Conservation (phyloP, 768 basidiomycete species). For the Termitomyces sp. region DNA sequence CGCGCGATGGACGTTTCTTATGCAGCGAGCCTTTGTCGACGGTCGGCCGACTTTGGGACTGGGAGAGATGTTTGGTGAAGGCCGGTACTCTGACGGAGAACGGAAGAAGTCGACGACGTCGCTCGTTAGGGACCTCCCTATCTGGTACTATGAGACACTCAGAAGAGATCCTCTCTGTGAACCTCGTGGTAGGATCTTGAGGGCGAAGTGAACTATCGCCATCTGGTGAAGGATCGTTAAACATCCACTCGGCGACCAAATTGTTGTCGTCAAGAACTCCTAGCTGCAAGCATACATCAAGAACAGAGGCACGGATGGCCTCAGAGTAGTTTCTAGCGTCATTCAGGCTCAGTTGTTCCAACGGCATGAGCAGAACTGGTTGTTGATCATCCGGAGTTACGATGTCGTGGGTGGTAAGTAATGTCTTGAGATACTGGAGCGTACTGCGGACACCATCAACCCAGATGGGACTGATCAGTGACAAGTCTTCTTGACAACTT, state of each 20-base stretch:
- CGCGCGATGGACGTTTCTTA: background rate
- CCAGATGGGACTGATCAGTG: background rate
- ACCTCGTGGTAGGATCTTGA: constrained; percentile 9
- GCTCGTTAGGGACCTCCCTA: background rate
- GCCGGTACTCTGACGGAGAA: constrained; percentile 7
- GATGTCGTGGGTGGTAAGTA: background rate
- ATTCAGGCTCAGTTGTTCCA: background rate
- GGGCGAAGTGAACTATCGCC: background rate
- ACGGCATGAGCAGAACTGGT: background rate
- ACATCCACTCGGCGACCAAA: constrained; percentile 29
- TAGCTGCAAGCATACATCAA: constrained; percentile 28
- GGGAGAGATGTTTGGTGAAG: constrained; percentile 1
- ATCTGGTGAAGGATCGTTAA: constrained; percentile 18
- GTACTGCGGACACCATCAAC: background rate
- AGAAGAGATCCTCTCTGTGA: constrained; percentile 14
- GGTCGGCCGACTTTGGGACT: background rate
- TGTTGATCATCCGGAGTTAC: background rate
- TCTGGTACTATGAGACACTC: background rate
- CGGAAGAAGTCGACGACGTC: background rate
- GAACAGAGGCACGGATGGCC: constrained; percentile 23
- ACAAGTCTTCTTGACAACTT: background rate
- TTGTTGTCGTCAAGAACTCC: constrained; percentile 29
- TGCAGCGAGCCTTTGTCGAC: background rate
- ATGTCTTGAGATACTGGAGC: background rate
- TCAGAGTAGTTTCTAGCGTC: background rate